Base-by-base conservation (phyloP, 768 basidiomycete genomes). In the Hypholoma sublateritium region DNA sequence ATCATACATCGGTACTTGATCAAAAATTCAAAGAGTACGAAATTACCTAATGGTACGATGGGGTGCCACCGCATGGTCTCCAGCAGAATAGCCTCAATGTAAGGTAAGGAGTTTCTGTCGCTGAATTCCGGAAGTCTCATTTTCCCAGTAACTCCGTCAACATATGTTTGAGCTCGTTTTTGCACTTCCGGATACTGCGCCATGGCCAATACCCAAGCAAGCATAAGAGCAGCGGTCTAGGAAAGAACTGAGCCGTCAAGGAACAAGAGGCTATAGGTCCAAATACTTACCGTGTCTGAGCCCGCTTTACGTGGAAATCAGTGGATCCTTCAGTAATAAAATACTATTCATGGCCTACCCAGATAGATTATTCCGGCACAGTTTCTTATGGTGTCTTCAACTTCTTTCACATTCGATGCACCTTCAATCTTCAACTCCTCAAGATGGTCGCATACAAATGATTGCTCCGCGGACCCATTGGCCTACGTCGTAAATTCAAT, bases 21-120 rank as follows among this genome's bases (percentile, higher is more conserved):
- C 19, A 25, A n/a, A 22, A 35, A 8, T 3, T 19, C 22, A 19
- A 11, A 35, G 46, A 11, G 12, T 46, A 24, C 2, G 39, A 50
- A 43, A 53, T 7, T 42, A 77, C 79, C 73, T 9, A 73, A 47
- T n/a, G 79, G 78, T 0, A 55, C 52, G n/a, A 77, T 71, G 9
- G 62, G 64, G 48, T 70, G 61, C 77, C 78, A 80, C 12, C 80
- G 71, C 55, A 80, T 49, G 0, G 75, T 65, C 58, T 82, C 81
- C 25, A 74, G 68, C 0, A 71, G 53, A 17, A 81, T 67, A 1
- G 80, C 80, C 16, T 76, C 72, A 22, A 80, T 50, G 57, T 75
- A 80, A 0, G 80, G 78, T 37, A 82, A 63, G 0, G 67, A 68
- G 8, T 63, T 59, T 41, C 72, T 66, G 59, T 80, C 80, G 34